These are phyloP conservation scores for Fusarium sp. DNA, from an alignment of 2,329 filamentous ascomycete genomes.

Conservation along the genomic window DNA sequence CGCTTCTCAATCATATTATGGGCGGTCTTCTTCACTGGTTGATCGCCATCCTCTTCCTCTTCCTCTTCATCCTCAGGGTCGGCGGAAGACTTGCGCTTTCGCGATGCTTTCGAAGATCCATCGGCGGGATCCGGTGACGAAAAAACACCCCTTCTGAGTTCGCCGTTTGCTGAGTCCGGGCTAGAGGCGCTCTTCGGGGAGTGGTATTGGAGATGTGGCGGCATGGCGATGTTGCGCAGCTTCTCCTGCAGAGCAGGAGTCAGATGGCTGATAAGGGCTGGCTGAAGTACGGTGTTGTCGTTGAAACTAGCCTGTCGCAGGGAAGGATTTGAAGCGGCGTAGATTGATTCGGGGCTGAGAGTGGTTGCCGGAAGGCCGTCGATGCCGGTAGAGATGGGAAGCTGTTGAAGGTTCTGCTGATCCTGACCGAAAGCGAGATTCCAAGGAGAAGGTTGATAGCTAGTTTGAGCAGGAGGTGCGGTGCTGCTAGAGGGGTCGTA, in stretches of 20 bases:
- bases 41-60: conserved; percentile 66
- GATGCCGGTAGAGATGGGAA: conserved; percentile 47
- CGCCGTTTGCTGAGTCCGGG: conserved; percentile 64
- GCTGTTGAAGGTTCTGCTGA: conserved; percentile 47
- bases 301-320: conserved; percentile 43
- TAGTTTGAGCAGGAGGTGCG: conserved; percentile 47
- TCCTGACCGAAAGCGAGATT: conserved; percentile 46
- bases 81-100: conserved; percentile 77
- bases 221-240: conserved; percentile 72
- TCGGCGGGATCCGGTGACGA: conserved; percentile 69
- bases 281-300: conserved; percentile 45
- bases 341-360: conserved; percentile 50
- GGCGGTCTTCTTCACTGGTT: conserved; percentile 83
- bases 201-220: conserved; percentile 68
- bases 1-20: conserved; percentile 99
- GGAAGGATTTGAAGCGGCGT: conserved; percentile 43
- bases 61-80: conserved; percentile 65
- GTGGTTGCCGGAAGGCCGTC: conserved; percentile 47
- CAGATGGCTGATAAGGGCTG: conserved; percentile 48
- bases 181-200: conserved; percentile 68
- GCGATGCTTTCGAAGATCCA: conserved; percentile 57
- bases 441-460: conserved; percentile 50
- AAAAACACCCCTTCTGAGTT: conserved; percentile 56
- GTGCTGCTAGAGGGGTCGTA: conserved; percentile 53
- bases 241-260: conserved; percentile 70